These are phyloP conservation scores for Suillus bovinus DNA, from an alignment of 768 basidiomycete species.

Conservation along the genomic window DNA sequence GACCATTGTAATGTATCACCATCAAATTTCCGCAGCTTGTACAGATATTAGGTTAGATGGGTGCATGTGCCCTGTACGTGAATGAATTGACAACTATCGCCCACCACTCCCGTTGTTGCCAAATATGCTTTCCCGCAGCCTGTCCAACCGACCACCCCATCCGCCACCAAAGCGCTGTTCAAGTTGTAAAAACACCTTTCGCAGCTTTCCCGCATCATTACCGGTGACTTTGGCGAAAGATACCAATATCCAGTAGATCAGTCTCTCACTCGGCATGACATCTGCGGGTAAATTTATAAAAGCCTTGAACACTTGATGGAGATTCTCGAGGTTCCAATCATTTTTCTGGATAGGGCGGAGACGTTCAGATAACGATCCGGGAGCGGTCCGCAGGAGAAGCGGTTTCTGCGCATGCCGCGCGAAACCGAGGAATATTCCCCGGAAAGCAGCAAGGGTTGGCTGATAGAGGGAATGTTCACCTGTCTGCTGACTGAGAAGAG, in stretches of 20 bases:
- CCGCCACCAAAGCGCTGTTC: slow-evolving; percentile 52
- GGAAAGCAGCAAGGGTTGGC: slow-evolving; percentile 57
- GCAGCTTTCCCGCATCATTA: slow-evolving; percentile 48
- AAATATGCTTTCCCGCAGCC: slow-evolving; percentile 45
- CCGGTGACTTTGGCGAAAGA: slow-evolving; percentile 65
- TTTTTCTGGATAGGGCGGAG: slow-evolving; percentile 3
- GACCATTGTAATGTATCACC: slow-evolving; percentile 7
- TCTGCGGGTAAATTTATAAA: slow-evolving; percentile 60
- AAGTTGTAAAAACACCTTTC: slow-evolving; percentile 56
- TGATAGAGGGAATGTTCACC: slow-evolving; percentile 34
- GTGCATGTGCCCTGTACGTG: slow-evolving; percentile 6
- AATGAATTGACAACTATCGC: slow-evolving; percentile 6
- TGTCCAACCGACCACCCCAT: slow-evolving; percentile 45
- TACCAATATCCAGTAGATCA: slow-evolving; percentile 66
- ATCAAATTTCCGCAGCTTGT: slow-evolving; percentile 14
- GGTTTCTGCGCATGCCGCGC: slow-evolving; percentile 50
- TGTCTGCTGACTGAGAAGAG: slow-evolving; percentile 28
- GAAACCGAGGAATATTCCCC: slow-evolving; percentile 78
- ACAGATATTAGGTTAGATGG: slow-evolving; percentile 13
- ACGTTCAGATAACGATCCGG: slow-evolving; percentile 12
- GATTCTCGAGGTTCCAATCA: slow-evolving; percentile 57
- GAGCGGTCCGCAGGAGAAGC: slow-evolving; percentile 16
- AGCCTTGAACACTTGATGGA: slow-evolving; percentile 56
- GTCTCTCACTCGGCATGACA: slow-evolving; percentile 42
- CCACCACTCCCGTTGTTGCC: slow-evolving; percentile 8